Conservation (phyloP, 768 basidiomycete genomes). For the Naganishia randhawae region DNA sequence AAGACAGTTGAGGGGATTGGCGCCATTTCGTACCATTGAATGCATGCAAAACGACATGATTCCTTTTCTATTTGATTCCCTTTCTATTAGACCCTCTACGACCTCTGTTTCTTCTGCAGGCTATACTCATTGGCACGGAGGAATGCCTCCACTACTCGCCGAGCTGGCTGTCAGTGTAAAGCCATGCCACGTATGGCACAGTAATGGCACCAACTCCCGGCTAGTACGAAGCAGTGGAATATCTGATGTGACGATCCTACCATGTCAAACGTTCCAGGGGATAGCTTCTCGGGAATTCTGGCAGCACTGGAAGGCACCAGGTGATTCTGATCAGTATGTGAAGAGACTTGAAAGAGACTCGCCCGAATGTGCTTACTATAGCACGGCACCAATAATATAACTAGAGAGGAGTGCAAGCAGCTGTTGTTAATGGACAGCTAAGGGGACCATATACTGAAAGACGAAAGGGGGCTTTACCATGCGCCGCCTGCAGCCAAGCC, state of each 20-base stretch:
- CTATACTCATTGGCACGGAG: not conserved
- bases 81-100: too few relatives aligned
- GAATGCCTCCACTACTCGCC: not conserved
- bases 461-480: conserved; percentile 43
- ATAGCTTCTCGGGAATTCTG: conserved; percentile 70
- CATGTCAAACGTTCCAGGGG: conserved; percentile 74
- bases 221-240: conserved; percentile 72
- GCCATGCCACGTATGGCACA: conserved; percentile 43
- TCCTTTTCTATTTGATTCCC: too few relatives aligned
- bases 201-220: conserved; percentile 42
- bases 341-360: conserved; percentile 19
- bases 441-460: not conserved
- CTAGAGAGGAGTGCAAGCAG: conserved; percentile 8
- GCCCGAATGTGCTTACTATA: conserved; percentile 64
- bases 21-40: too few relatives aligned
- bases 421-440: not conserved
- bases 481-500: conserved; percentile 69
- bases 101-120: not conserved
- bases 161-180: conserved; percentile 1
- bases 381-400: conserved; percentile 73
- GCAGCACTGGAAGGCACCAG: conserved; percentile 60
- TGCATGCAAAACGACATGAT: too few relatives aligned
- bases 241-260: conserved; percentile 82
- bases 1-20: too few relatives aligned
- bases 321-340: conserved; percentile 34